A percentile compares a stretch with the other conserved stretches of the same genome.
Evolutionary conservation across 768 basidiomycete species (phyloP).

Genomic region (Suillus subaureus): DNA sequence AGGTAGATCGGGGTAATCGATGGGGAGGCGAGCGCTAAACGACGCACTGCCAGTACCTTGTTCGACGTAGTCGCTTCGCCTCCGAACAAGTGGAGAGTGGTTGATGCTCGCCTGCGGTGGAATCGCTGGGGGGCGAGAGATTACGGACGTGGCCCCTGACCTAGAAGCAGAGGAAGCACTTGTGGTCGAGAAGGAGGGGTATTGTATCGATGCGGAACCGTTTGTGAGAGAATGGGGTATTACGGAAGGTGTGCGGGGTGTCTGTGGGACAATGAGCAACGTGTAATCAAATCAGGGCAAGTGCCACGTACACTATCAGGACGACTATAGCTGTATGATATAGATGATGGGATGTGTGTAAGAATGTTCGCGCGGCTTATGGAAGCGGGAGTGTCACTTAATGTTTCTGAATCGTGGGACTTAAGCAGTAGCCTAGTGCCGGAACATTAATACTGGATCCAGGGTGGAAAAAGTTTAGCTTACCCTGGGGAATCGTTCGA

Average conservation of each 20-base stretch:
- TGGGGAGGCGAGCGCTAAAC: conserved; percentile 49
- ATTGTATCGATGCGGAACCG: conserved; percentile 50
- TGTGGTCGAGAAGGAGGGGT: conserved; percentile 49
- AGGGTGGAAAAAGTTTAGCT: conserved; percentile 12
- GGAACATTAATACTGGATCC: conserved; percentile 6
- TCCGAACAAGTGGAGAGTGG: conserved; percentile 70
- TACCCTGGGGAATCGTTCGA: conserved; percentile 20
- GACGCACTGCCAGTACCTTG: conserved; percentile 42
- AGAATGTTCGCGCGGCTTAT: conserved; percentile 43
- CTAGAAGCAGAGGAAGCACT: conserved; percentile 38
- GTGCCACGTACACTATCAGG: conserved; percentile 49
- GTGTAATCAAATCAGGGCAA: conserved; percentile 3
- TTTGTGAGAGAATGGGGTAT: conserved; percentile 41
- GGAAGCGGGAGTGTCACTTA: conserved; percentile 18
- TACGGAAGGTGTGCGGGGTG: conserved; percentile 36
- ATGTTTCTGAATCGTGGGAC: conserved; percentile 15
- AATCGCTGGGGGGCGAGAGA: conserved; percentile 48
- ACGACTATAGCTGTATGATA: conserved; percentile 49
- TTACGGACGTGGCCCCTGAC: conserved; percentile 35
- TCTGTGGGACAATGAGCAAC: conserved; percentile 26
- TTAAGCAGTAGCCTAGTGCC: conserved; percentile 20
- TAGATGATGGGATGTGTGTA: conserved; percentile 41
- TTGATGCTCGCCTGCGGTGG: conserved; percentile 89
- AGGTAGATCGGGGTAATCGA: conserved; percentile 82
- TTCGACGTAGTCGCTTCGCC: conserved; percentile 78